Evolutionary conservation across 2,329 filamentous ascomycete genomes (phyloP).

Genomic region (Cladosporium sphaerospermum): DNA sequence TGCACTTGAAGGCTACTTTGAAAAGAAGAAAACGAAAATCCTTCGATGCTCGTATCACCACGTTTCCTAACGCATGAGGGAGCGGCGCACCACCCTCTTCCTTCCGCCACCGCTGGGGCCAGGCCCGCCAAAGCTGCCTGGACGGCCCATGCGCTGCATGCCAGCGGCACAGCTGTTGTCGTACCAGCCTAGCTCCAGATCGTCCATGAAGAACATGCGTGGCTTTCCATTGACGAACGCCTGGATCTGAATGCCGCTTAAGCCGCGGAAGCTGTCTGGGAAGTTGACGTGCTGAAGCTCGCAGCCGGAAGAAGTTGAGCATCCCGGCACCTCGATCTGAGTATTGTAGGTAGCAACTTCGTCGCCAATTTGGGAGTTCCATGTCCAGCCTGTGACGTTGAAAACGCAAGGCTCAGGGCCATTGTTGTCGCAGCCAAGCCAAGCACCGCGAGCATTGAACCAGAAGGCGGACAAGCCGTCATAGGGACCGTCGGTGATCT

Average conservation of each 20-base stretch:
- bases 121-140: background rate
- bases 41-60: background rate
- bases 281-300: constrained; percentile 39
- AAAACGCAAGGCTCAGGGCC: constrained; percentile 36
- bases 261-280: constrained; percentile 32
- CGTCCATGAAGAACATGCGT: constrained; percentile 44
- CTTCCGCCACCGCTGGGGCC: background rate
- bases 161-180: constrained; percentile 48
- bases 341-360: constrained; percentile 30
- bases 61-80: constrained; percentile 11
- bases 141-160: constrained; percentile 8
- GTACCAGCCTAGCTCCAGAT: constrained; percentile 43
- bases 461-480: constrained; percentile 41
- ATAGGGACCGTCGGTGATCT: constrained; percentile 42
- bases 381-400: constrained; percentile 42
- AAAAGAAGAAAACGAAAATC: background rate
- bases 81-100: constrained; percentile 4
- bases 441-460: constrained; percentile 45
- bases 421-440: constrained; percentile 43
- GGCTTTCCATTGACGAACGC: constrained; percentile 34
- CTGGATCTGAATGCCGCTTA: constrained; percentile 45
- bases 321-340: constrained; percentile 38
- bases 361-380: constrained; percentile 30
- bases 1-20: too few species aligned
- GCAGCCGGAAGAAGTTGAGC: constrained; percentile 35